phyloP scores from a whole-genome alignment of 2,329 filamentous ascomycete species.

The Trichophyton mentagrophytes region DNA sequence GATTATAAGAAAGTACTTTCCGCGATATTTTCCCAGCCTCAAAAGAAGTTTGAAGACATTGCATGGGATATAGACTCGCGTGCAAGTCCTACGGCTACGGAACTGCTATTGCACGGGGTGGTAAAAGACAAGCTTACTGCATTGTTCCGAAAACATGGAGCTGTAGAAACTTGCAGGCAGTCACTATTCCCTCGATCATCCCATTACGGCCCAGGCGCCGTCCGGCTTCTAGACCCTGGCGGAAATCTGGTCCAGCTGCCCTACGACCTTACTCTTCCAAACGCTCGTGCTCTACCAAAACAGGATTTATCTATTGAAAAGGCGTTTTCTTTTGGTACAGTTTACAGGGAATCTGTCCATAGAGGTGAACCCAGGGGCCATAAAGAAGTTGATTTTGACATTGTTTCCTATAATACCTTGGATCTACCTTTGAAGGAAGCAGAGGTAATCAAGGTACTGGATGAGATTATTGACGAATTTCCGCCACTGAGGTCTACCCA shows the following conservation, averaged over 20 bases:
- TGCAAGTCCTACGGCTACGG: conserved; percentile 38
- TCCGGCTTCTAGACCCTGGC: conserved; percentile 66
- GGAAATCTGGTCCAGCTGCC: conserved; percentile 90
- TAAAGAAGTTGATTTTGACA: conserved; percentile 91
- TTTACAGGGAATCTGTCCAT: conserved; percentile 66
- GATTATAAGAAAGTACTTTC: conserved; percentile 83
- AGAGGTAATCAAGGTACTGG: conserved; percentile 83
- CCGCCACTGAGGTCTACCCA: conserved; percentile 57
- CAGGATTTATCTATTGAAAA: conserved; percentile 52
- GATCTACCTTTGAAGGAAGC: conserved; percentile 85
- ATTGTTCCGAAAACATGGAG: conserved; percentile 81
- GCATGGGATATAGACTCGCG: conserved; percentile 58
- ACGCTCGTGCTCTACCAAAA: conserved; percentile 70
- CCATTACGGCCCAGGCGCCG: conserved; percentile 61
- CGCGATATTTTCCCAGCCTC: conserved; percentile 65
- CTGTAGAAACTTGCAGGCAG: conserved; percentile 64
- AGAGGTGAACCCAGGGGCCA: conserved; percentile 72
- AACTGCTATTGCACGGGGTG: conserved; percentile 54
- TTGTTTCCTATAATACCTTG: conserved; percentile 68
- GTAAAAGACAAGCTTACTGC: conserved; percentile 61
- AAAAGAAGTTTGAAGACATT: conserved; percentile 68
- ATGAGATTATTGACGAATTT: conserved; percentile 75
- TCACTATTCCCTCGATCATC: conserved; percentile 69
- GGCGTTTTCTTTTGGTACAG: conserved; percentile 74
- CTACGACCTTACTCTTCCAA: conserved; percentile 79